Percentiles rank a stretch among this genome's conserved stretches.
These are phyloP conservation scores for Trichosporon inkin DNA, from an alignment of 1,284 basidiomycete genomes.

Conservation along the genomic window DNA sequence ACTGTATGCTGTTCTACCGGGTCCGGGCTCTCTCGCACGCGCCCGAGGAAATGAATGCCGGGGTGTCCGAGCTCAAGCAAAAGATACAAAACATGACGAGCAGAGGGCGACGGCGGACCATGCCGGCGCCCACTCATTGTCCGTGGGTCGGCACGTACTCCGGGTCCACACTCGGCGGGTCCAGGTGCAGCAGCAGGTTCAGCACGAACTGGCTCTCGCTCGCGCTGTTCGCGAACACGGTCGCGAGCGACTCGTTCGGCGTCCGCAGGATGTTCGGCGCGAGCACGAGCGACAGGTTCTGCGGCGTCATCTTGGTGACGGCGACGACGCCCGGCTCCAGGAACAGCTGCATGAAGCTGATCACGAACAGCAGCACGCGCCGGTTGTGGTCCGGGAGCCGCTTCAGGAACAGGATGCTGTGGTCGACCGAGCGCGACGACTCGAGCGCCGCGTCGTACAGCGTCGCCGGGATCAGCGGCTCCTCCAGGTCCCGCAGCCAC, in stretches of 20 bases:
- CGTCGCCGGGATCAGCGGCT: conserved; percentile 72
- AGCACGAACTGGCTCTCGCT: conserved; percentile 84
- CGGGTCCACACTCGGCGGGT: conserved; percentile 66
- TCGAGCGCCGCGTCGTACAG: conserved; percentile 65
- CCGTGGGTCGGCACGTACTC: conserved; percentile 55
- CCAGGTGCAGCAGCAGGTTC: conserved; percentile 71
- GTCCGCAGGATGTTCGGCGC: conserved; percentile 82
- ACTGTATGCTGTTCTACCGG: too few relatives aligned
- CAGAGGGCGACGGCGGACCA: neutral
- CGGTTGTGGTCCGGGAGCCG: conserved; percentile 76
- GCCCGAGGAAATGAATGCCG: too few relatives aligned
- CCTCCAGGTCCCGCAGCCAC: conserved; percentile 82
- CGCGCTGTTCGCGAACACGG: conserved; percentile 83
- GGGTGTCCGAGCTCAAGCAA: neutral
- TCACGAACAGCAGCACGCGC: conserved; percentile 74
- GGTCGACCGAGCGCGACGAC: conserved; percentile 59
- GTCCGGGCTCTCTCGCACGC: too few relatives aligned
- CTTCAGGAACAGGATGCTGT: conserved; percentile 68
- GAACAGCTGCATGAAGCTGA: conserved; percentile 86
- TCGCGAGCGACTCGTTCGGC: conserved; percentile 70
- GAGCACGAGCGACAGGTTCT: conserved; percentile 62
- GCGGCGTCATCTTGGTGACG: conserved; percentile 74
- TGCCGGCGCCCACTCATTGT: neutral
- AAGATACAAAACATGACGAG: neutral
- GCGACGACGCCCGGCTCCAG: conserved; percentile 66